phyloP scores from a whole-genome alignment of 1,284 basidiomycete genomes.

The Phylloporus sp. region DNA sequence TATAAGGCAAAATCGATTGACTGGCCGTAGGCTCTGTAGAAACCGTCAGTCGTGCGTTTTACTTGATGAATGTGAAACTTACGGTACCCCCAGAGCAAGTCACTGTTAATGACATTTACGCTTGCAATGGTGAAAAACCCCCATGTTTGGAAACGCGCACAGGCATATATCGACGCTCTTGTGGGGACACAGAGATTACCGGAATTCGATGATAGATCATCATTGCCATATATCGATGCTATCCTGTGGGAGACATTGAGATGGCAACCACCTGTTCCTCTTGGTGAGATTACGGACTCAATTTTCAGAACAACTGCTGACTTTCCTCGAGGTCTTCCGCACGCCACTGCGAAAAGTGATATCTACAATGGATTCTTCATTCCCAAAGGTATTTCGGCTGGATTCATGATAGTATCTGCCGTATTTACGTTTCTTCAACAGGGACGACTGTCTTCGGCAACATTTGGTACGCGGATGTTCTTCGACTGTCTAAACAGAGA shows the following conservation, averaged over 20 bases:
- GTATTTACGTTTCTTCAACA: background rate
- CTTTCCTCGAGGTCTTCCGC: conserved; percentile 23
- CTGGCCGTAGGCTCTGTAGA: conserved; percentile 25
- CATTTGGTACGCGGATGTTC: conserved; percentile 23
- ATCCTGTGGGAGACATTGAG: conserved; percentile 45
- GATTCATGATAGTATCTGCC: background rate
- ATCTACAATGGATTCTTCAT: conserved; percentile 38
- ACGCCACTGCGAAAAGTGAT: conserved; percentile 23
- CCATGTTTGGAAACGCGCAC: conserved; percentile 39
- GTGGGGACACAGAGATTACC: conserved; percentile 49
- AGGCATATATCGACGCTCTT: conserved; percentile 46
- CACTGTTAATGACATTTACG: conserved; percentile 28
- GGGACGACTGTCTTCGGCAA: conserved; percentile 25
- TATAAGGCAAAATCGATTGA: background rate
- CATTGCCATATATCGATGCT: conserved; percentile 46
- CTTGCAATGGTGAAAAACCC: conserved; percentile 44
- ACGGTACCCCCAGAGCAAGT: conserved; percentile 20
- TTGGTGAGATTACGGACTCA: conserved; percentile 26
- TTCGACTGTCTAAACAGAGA: too few species aligned
- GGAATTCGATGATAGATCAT: conserved; percentile 44
- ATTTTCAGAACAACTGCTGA: background rate
- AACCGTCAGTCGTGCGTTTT: conserved; percentile 23
- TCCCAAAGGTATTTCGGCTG: conserved; percentile 29
- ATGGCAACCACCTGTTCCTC: conserved; percentile 28
- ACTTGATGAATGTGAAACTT: background rate